These are phyloP conservation scores for Xerocomellus amylosporus DNA, from an alignment of 768 basidiomycete species.

Conservation along the genomic window DNA sequence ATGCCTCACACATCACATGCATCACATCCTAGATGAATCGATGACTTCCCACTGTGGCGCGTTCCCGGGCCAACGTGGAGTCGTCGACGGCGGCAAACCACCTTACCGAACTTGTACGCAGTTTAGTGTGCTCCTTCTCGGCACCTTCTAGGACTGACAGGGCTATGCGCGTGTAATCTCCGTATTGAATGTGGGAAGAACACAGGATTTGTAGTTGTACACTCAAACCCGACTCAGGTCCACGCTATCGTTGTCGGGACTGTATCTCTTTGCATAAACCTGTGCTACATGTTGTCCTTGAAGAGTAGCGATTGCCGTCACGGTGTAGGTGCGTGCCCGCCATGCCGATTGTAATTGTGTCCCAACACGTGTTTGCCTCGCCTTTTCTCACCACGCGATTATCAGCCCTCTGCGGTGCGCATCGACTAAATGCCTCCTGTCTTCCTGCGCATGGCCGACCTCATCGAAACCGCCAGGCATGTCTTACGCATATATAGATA, in stretches of 20 bases:
- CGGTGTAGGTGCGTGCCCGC: constrained; percentile 12
- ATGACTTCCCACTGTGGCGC: neutral
- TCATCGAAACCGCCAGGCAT: constrained; percentile 38
- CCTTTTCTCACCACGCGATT: constrained; percentile 33
- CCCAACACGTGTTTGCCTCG: constrained; percentile 33
- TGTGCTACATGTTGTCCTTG: constrained; percentile 10
- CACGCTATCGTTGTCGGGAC: constrained; percentile 1
- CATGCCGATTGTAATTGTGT: constrained; percentile 5
- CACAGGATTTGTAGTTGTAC: neutral
- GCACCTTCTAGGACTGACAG: constrained; percentile 7
- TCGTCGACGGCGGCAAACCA: neutral
- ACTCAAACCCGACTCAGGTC: neutral
- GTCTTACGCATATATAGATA: constrained; percentile 28
- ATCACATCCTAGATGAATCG: neutral
- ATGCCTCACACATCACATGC: neutral
- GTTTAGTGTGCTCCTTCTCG: constrained; percentile 5
- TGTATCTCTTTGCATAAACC: constrained; percentile 12
- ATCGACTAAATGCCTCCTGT: constrained; percentile 24
- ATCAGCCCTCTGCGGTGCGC: constrained; percentile 32
- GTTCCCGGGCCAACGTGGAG: constrained; percentile 9
- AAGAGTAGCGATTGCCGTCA: constrained; percentile 3
- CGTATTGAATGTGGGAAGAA: constrained; percentile 11
- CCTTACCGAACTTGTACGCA: constrained; percentile 1
- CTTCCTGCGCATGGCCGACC: constrained; percentile 28
- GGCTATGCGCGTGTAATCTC: constrained; percentile 25